phyloP scores from a whole-genome alignment of 2,329 filamentous ascomycete species.

The Fonsecaea pedrosoi region DNA sequence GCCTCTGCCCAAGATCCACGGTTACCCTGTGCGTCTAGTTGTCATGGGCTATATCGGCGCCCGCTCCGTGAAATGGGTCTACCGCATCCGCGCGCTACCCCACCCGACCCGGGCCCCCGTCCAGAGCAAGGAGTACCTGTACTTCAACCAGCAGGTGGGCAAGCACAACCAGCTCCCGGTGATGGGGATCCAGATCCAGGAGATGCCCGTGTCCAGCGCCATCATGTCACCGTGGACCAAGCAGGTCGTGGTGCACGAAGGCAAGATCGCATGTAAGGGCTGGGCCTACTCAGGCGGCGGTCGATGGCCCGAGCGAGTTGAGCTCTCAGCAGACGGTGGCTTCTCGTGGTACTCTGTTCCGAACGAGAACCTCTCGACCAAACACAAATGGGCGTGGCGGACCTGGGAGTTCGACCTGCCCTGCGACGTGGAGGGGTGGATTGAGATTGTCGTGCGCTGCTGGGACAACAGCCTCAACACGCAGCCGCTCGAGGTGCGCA shows the following conservation, averaged over 20 bases:
- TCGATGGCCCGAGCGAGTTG: constrained; percentile 67
- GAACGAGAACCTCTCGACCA: constrained; percentile 64
- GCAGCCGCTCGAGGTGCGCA: constrained; percentile 62
- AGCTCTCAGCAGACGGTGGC: constrained; percentile 68
- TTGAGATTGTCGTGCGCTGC: constrained; percentile 64
- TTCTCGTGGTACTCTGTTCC: constrained; percentile 70
- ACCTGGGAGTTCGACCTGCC: constrained; percentile 69
- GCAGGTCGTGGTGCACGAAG: constrained; percentile 66
- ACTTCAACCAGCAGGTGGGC: constrained; percentile 71
- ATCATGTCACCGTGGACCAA: constrained; percentile 70
- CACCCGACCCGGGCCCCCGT: constrained; percentile 65
- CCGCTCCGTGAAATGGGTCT: constrained; percentile 64
- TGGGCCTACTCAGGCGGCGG: constrained; percentile 67
- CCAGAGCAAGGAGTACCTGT: constrained; percentile 70
- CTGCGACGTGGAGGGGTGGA: constrained; percentile 67
- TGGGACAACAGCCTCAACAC: constrained; percentile 70
- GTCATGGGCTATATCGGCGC: constrained; percentile 73
- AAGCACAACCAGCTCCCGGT: constrained; percentile 69
- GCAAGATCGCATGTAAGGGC: constrained; percentile 65
- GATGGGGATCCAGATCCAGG: constrained; percentile 71
- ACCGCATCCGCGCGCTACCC: constrained; percentile 66
- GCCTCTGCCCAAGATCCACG: constrained; percentile 69
- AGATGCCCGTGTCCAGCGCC: constrained; percentile 72
- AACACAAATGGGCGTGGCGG: constrained; percentile 69
- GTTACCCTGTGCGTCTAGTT: constrained; percentile 67